Percentiles rank a stretch among this genome's conserved stretches.
These are phyloP conservation scores for Vaccinium vitisidaea DNA, from an alignment of 148 eudicot genomes.

Conservation along the genomic window DNA sequence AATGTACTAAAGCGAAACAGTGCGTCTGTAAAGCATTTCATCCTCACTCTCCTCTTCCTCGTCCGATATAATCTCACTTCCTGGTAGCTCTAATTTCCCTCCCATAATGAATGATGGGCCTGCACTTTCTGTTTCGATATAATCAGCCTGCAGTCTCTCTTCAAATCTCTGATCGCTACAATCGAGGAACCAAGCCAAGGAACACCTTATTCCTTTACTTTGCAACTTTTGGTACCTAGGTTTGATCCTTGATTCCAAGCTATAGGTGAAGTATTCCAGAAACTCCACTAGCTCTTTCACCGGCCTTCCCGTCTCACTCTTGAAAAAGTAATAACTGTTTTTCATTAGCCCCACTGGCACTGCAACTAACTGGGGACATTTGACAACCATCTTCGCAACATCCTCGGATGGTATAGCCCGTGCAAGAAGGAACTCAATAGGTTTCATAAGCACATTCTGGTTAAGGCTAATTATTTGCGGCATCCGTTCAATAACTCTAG, in stretches of 20 bases:
- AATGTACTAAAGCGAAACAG: constrained; percentile 63
- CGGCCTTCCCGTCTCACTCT: constrained; percentile 89
- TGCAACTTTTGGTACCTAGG: constrained; percentile 71
- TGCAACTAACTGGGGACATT: constrained; percentile 82
- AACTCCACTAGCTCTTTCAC: constrained; percentile 82
- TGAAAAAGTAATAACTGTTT: constrained; percentile 88
- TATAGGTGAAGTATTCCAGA: constrained; percentile 91
- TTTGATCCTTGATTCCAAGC: constrained; percentile 87
- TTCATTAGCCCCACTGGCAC: constrained; percentile 73
- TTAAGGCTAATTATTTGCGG: constrained; percentile 86
- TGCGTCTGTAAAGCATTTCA: constrained; percentile 83
- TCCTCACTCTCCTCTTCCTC: constrained; percentile 90
- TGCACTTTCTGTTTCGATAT: constrained; percentile 51
- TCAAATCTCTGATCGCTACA: constrained; percentile 92
- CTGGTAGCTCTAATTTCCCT: constrained; percentile 79
- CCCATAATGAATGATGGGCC: constrained; percentile 86
- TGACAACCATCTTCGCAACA: constrained; percentile 79
- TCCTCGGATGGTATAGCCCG: constrained; percentile 51
- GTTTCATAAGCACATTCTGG: constrained; percentile 81
- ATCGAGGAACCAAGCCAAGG: constrained; percentile 81
- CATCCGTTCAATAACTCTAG: constrained; percentile 71
- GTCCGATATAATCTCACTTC: constrained; percentile 51
- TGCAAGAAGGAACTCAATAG: constrained; percentile 66
- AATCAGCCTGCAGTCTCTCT: constrained; percentile 68
- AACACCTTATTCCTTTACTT: constrained; percentile 67